These are phyloP conservation scores for Xylaria bambusicola DNA, from an alignment of 495 filamentous ascomycete species.

Conservation along the genomic window DNA sequence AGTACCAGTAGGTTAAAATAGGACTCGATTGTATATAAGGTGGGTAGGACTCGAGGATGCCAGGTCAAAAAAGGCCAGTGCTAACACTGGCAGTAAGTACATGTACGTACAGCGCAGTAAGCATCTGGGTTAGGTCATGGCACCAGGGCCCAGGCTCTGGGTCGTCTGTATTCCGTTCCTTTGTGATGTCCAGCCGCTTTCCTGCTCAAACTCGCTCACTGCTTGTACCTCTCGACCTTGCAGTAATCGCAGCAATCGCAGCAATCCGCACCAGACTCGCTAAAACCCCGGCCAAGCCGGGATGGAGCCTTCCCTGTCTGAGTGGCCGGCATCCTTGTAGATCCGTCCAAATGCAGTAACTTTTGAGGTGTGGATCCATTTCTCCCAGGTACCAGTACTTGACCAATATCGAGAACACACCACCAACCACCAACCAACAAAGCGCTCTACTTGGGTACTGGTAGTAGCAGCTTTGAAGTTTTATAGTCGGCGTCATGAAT, in stretches of 20 bases:
- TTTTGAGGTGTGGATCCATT: not conserved
- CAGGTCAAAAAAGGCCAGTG: not conserved
- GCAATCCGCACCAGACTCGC: not conserved
- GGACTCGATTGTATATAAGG: no score
- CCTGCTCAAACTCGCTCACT: slow-evolving; percentile 20
- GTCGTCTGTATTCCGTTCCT: not conserved
- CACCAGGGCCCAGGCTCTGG: no score
- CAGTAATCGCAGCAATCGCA: not conserved
- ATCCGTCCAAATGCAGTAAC: not conserved
- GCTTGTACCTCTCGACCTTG: not conserved
- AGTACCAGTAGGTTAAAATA: not conserved
- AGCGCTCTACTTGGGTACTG: no score
- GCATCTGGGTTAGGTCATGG: not conserved
- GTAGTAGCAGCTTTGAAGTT: no score
- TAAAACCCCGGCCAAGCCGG: not conserved
- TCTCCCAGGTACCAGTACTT: slow-evolving; percentile 16
- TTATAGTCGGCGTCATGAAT: no score
- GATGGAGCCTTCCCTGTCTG: not conserved
- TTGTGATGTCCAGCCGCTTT: not conserved
- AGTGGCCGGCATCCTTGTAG: slow-evolving; percentile 1
- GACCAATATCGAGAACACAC: no score
- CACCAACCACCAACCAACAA: no score
- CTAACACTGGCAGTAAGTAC: not conserved
- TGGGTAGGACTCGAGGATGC: not conserved
- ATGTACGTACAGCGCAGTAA: not conserved